phyloP scores from a whole-genome alignment of 2,329 filamentous ascomycete species.

The Coniella lustricola region DNA sequence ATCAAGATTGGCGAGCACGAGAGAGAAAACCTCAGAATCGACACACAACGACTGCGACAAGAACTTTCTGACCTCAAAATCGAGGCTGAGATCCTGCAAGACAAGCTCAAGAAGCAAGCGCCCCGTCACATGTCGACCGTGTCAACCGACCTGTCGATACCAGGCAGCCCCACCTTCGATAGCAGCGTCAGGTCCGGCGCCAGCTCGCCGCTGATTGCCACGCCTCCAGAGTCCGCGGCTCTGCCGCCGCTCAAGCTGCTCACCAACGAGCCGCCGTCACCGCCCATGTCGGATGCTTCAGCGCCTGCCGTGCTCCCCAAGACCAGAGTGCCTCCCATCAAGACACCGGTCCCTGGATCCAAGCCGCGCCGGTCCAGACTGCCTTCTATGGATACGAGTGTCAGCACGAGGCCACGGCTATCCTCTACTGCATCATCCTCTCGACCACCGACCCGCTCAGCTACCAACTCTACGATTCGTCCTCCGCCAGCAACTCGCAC shows the following conservation, averaged over 20 bases:
- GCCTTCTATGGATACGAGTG: constrained; percentile 46
- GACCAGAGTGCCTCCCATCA: constrained; percentile 32
- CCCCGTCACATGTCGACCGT: constrained; percentile 50
- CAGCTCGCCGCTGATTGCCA: constrained; percentile 84
- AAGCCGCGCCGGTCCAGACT: constrained; percentile 42
- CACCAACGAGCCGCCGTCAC: constrained; percentile 79
- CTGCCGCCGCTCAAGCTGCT: constrained; percentile 47
- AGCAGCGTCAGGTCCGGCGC: constrained; percentile 76
- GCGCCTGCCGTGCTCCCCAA: constrained; percentile 46
- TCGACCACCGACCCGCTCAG: constrained; percentile 29
- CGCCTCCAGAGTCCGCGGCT: constrained; percentile 55
- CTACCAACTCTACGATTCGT: constrained; percentile 40
- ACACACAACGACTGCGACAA: constrained; percentile 81
- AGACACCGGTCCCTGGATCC: constrained; percentile 29
- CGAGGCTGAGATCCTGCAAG: constrained; percentile 86
- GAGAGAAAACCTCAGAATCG: constrained; percentile 80
- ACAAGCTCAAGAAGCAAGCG: constrained; percentile 74
- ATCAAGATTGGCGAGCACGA: constrained; percentile 88
- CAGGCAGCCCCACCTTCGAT: constrained; percentile 67
- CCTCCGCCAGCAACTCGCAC: constrained; percentile 33
- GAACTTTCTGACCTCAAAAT: constrained; percentile 91
- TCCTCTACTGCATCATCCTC: constrained; percentile 30
- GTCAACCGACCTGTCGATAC: constrained; percentile 54
- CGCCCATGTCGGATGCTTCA: constrained; percentile 84
- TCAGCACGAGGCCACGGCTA: constrained; percentile 45